These are phyloP conservation scores for Capillidium heterosporum DNA, from an alignment of 371 early-diverging fungal genomes.

Conservation along the genomic window DNA sequence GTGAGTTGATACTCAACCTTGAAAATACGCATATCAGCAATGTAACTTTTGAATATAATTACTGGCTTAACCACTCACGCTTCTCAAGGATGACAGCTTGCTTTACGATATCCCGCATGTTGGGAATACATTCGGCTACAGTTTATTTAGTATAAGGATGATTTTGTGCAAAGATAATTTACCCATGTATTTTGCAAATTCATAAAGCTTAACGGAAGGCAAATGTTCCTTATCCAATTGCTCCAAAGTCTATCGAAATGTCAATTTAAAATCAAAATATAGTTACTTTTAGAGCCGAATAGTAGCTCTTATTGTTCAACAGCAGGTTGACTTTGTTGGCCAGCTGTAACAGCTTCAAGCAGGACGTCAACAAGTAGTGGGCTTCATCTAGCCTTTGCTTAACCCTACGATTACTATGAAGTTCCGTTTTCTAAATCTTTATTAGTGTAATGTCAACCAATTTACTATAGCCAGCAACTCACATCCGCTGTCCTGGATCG, in stretches of 20 bases:
- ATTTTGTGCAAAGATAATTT: conserved; percentile 9
- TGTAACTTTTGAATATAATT: not conserved
- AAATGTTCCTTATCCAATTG: conserved; percentile 53
- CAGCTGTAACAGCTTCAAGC: conserved; percentile 72
- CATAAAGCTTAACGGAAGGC: conserved; percentile 41
- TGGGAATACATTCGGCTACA: conserved; percentile 59
- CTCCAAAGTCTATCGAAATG: conserved; percentile 41
- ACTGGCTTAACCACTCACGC: conserved; percentile 82
- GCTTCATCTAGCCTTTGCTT: conserved; percentile 78
- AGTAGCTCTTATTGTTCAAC: conserved; percentile 69
- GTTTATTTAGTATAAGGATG: not conserved
- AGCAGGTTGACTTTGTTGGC: conserved; percentile 66
- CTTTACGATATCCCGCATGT: conserved; percentile 64
- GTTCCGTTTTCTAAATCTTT: conserved; percentile 49
- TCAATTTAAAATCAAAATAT: not conserved
- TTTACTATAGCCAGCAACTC: conserved; percentile 55
- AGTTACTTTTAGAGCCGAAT: conserved; percentile 65
- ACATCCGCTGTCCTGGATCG: conserved; percentile 66
- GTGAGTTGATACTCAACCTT: conserved; percentile 52
- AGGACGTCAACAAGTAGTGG: conserved; percentile 60
- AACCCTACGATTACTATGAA: conserved; percentile 63
- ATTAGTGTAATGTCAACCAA: not conserved
- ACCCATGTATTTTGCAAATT: conserved; percentile 64
- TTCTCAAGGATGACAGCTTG: conserved; percentile 67
- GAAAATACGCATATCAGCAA: no score